Base-by-base conservation (phyloP, 192 early-diverging fungal species). In the Powellomyces hirtus region DNA sequence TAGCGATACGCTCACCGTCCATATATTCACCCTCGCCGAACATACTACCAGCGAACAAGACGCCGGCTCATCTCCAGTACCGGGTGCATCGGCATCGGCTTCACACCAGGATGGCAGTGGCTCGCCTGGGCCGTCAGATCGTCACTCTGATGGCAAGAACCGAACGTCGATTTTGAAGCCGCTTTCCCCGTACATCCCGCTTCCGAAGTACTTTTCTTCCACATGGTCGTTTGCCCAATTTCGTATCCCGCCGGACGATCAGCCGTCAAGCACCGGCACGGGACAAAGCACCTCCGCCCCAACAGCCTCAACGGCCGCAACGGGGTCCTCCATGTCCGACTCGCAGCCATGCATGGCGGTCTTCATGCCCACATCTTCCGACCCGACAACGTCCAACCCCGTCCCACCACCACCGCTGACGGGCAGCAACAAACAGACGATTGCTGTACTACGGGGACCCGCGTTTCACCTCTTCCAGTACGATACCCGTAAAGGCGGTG, bases 191-290 rank as follows among this genome's bases (percentile, higher is more conserved):
- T 75, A 66, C 37, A 42, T 42, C 8, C 40, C 40, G 40, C 73
- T 95, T 70, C 94, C 94, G 53, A 93, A 93, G 67, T 97, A 97
- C 74, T 97, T 97, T 83, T 91, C 90, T n/a, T 91, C 89, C 3
- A 90, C 90, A 64, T 95, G 93, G 92, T 91, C 89, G 0, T 97
- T 97, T 84, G 92, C 92, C 7, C 92, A 94, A 62, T 92, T 89
- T 64, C 86, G 87, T 51, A 73, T 95, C 14, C 84, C 87, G 10
- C 81, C 86, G 20, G 92, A 93, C 59, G 10, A 18, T 8, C 8
- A 18, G 10, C 40, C 40, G 18, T 18, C 8, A 8, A 18, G 18
- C 40, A 8, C 10, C 40, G 40, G 18, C 40, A 18, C 40, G 8
- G 10, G 18, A 42, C 40, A 8, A 8, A 11, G 40, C 40, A 42